Evolutionary conservation across 1,284 basidiomycete genomes (phyloP).

Genomic region (Ganoderma lingzhi): DNA sequence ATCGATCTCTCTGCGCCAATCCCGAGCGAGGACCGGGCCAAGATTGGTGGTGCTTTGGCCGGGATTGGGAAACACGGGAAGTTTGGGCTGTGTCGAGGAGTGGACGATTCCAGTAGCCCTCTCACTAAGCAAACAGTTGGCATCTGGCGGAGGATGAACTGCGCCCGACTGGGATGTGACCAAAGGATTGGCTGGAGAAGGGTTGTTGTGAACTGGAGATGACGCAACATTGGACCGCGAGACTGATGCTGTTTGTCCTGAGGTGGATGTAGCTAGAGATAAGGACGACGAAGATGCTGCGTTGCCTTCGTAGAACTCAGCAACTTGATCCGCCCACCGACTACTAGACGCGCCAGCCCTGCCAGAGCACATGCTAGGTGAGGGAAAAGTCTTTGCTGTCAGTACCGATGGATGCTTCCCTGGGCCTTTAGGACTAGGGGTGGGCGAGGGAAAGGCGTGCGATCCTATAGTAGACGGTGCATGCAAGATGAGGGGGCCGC

Average conservation of each 20-base stretch:
- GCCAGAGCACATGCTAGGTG: not conserved
- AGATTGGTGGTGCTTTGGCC: not conserved
- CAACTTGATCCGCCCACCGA: conserved; percentile 28
- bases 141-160: not conserved
- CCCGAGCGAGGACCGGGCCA: conserved; percentile 14
- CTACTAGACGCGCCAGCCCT: not conserved
- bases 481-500: not conserved
- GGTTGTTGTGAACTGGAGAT: not conserved
- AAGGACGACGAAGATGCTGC: conserved; percentile 20
- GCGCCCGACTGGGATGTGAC: not conserved
- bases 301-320: conserved; percentile 19
- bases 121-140: not conserved
- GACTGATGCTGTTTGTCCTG: not conserved
- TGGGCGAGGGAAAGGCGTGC: not conserved
- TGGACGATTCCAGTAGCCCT: not conserved
- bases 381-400: not conserved
- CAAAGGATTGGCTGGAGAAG: not conserved
- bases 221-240: not conserved
- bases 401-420: not conserved
- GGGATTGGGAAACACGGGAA: too few relatives aligned
- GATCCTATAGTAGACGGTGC: conserved; percentile 1
- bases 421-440: not conserved
- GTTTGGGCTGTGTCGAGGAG: not conserved
- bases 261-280: not conserved
- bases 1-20: conserved; percentile 54